Conservation (phyloP, 2,329 filamentous ascomycete genomes). For the Raffaelea arxii region DNA sequence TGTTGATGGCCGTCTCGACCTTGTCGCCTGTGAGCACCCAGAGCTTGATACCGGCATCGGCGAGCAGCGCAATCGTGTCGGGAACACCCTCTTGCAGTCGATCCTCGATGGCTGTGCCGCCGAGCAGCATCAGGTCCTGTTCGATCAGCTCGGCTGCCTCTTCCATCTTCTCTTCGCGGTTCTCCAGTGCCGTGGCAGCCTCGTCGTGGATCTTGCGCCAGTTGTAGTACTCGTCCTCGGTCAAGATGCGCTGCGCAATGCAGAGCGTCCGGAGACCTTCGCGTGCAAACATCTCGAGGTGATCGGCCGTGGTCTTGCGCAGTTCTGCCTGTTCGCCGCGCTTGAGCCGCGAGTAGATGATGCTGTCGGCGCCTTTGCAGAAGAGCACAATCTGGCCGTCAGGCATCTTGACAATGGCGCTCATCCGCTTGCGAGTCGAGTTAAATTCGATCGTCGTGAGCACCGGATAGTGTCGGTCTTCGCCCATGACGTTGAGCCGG, state of each 20-base stretch:
- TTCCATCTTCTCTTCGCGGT: slow-evolving; percentile 90
- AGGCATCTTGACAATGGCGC: slow-evolving; percentile 90
- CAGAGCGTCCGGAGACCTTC: slow-evolving; percentile 93
- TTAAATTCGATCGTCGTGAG: slow-evolving; percentile 97
- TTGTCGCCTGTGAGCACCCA: slow-evolving; percentile 99
- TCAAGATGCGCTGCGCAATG: slow-evolving; percentile 73
- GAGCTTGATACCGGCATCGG: slow-evolving; percentile 90
- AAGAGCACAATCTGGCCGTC: slow-evolving; percentile 82
- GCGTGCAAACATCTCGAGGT: slow-evolving; percentile 92
- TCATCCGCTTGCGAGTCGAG: slow-evolving; percentile 94
- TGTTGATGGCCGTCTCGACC: slow-evolving; percentile 98
- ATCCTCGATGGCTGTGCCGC: slow-evolving; percentile 96
- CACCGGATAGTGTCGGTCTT: slow-evolving; percentile 75
- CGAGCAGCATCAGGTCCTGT: slow-evolving; percentile 75
- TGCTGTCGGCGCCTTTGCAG: slow-evolving; percentile 95
- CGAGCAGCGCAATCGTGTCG: slow-evolving; percentile 85
- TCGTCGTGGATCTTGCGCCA: slow-evolving; percentile 86
- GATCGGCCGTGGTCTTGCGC: slow-evolving; percentile 74
- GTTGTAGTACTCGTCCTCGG: slow-evolving; percentile 69
- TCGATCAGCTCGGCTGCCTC: slow-evolving; percentile 84
- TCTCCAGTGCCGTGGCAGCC: slow-evolving; percentile 71
- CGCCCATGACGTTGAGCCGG: slow-evolving; percentile 75
- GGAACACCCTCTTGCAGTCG: slow-evolving; percentile 93
- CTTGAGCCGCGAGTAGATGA: slow-evolving; percentile 88
- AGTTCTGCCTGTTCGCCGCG: slow-evolving; percentile 79